Evolutionary conservation across 2,329 filamentous ascomycete species (phyloP).

Genomic region (Claviceps maximensis): DNA sequence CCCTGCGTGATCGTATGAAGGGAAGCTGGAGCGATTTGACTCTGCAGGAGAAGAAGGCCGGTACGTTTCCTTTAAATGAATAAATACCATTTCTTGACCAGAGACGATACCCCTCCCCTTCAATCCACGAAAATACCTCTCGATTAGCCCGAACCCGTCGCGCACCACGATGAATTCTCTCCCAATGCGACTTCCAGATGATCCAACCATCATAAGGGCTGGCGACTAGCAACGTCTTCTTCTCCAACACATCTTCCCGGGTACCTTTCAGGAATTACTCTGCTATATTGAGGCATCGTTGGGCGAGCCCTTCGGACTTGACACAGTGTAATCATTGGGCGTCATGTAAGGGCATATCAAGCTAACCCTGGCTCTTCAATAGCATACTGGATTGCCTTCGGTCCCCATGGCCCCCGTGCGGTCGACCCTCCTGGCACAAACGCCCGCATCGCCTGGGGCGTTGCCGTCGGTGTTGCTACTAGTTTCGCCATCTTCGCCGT

Average conservation of each 20-base stretch:
- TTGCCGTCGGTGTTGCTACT: slow-evolving; percentile 50
- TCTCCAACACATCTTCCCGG: background rate
- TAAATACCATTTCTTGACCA: slow-evolving; percentile 4
- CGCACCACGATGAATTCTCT: slow-evolving; percentile 7
- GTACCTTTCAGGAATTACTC: background rate
- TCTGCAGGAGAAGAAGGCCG: slow-evolving; percentile 95
- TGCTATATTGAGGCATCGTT: background rate
- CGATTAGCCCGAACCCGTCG: slow-evolving; percentile 14
- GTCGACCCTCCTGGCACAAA: slow-evolving; percentile 71
- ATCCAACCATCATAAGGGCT: background rate
- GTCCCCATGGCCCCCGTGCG: slow-evolving; percentile 86
- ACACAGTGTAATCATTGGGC: background rate
- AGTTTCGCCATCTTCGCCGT: slow-evolving; percentile 58
- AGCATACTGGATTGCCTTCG: slow-evolving; percentile 99
- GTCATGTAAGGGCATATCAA: slow-evolving; percentile 18
- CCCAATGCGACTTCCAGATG: background rate
- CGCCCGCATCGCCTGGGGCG: slow-evolving; percentile 65
- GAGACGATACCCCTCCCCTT: background rate
- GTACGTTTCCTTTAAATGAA: slow-evolving; percentile 39
- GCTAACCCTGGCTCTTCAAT: slow-evolving; percentile 19
- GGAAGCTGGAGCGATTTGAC: slow-evolving; percentile 92
- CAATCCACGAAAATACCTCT: slow-evolving; percentile 21
- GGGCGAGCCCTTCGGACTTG: too few species aligned
- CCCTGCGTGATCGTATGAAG: slow-evolving; percentile 97
- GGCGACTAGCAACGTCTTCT: background rate